Evolutionary conservation across 2,329 filamentous ascomycete species (phyloP), one percentile per base, ranked within the genome.

Genomic region (Fusarium xyrophilum): DNA sequence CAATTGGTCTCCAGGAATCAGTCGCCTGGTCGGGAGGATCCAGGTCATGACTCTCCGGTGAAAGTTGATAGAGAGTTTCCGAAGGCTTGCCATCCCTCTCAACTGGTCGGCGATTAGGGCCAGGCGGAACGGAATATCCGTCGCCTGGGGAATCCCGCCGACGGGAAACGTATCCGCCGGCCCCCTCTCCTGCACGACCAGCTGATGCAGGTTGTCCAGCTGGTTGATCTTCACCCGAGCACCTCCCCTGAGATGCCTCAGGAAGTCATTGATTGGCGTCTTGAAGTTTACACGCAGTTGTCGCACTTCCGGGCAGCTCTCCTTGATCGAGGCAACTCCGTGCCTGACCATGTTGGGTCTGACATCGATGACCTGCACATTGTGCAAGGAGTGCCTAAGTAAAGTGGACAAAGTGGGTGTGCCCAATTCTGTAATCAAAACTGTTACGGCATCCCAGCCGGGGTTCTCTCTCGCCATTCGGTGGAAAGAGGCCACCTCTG

Each of bases 41-140:
- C 43, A 47, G 11, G 14, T 17, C 43, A 30, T 47, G 0, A 21
- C 5, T 0, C n/a, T 2, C 0, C 27, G 27, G 2, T 30, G 19
- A 0, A 47, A 30, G 0, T 21, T 14, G 0, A 47, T 0, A 0
- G 10, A 12, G 3, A 47, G 2, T 7, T 12, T 7, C 0, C 14
- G 4, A 0, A 47, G 43, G 2, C 0, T 11, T 0, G 43, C 0
- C 5, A 30, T 6, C 3, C 2, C 27, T 12, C 5, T 7, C 14
- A 47, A 11, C 10, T 30, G n/a, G 10, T 19, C 23, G 0, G 40
- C 5, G 1, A 43, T 25, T 0, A 43, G 7, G 3, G 17, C 4
- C 7, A 43, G 17, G 15, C 40, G n/a, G 43, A 6, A 2, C 11
- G 14, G 15, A 11, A 47, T 23, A 3, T 30, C n/a, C 4, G 15